Base-by-base conservation (phyloP, 768 basidiomycete genomes). In the Lentinula guzmanii region DNA sequence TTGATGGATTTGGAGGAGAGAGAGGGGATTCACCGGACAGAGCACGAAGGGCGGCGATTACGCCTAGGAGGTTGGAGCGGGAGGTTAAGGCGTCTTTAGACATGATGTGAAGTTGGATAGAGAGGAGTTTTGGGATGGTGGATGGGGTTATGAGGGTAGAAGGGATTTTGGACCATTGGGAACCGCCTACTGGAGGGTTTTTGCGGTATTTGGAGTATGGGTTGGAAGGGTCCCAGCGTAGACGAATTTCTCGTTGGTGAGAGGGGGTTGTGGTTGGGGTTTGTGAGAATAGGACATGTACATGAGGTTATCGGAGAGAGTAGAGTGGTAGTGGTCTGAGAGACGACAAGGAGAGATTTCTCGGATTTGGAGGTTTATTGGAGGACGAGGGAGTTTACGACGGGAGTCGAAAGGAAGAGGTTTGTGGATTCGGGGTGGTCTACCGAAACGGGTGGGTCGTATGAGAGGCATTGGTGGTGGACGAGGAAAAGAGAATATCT, bases 251-350 rank as follows among this genome's bases (percentile, higher is more conserved):
- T 62, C 85, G 82, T 10, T 80, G 11, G 15, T 41, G 43, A 28
- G 41, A 10, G 46, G 46, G 74, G 67, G 86, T 28, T 28, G 28
- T n/a, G 28, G 28, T 28, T 28, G 28, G 28, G 28, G 3, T 28
- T 28, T 81, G 74, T 98, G 96, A 54, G 82, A 77, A 78, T 98
- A 97, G 58, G 89, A 90, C 82, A 98, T 88, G 82, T 99, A 99
- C 83, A 98, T 86, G 67, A 95, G 79, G 76, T 98, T 83, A 73
- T 95, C 90, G 21, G 85, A 85, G 63, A 98, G 80, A 8, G 94
- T 88, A 42, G 77, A 75, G 73, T 90, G 71, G 78, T 97, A 98
- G 78, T 98, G 93, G 64, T 93, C 87, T 58, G 80, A 78, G 59
- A 94, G 82, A 45, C 95, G 86, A 64, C 83, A 87, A 61, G 82